Percentiles rank a stretch among this genome's conserved stretches.
These are phyloP conservation scores for Beauveria australis DNA, from an alignment of 2,329 filamentous ascomycete species.

Conservation along the genomic window DNA sequence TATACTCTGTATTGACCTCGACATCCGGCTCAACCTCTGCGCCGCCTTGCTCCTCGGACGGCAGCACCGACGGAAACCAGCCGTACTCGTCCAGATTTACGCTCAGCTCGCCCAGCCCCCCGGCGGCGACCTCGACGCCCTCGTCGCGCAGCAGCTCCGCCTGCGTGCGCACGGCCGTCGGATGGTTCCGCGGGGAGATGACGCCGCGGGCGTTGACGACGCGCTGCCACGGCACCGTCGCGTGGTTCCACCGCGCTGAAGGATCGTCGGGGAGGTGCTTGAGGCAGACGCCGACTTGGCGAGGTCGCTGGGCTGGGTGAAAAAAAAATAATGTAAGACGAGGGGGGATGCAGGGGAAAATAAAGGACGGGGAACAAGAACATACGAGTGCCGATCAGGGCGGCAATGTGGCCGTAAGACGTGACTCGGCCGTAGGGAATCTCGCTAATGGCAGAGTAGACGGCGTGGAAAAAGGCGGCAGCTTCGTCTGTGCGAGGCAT, in stretches of 20 bases:
- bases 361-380: conserved; percentile 10
- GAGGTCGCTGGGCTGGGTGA: conserved; percentile 54
- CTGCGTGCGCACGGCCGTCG: conserved; percentile 40
- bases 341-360: neutral
- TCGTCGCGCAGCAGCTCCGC: conserved; percentile 42
- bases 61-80: conserved; percentile 46
- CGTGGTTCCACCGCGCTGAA: conserved; percentile 53
- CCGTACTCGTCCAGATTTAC: conserved; percentile 45
- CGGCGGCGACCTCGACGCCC: conserved; percentile 41
- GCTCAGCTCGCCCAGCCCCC: conserved; percentile 41
- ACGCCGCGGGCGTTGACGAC: conserved; percentile 81
- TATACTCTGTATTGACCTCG: neutral
- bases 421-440: conserved; percentile 79
- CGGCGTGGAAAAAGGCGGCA: conserved; percentile 63
- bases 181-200: conserved; percentile 66
- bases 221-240: conserved; percentile 88
- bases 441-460: conserved; percentile 78
- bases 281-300: conserved; percentile 84
- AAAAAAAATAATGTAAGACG: neutral
- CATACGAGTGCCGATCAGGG: conserved; percentile 64
- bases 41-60: conserved; percentile 29
- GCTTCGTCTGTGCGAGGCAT: conserved; percentile 72
- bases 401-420: conserved; percentile 75
- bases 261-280: conserved; percentile 65
- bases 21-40: neutral